A percentile compares a stretch with the other conserved stretches of the same genome.
Evolutionary conservation across 257 asterid species (phyloP).

Genomic region (Mitragyna speciosa): DNA sequence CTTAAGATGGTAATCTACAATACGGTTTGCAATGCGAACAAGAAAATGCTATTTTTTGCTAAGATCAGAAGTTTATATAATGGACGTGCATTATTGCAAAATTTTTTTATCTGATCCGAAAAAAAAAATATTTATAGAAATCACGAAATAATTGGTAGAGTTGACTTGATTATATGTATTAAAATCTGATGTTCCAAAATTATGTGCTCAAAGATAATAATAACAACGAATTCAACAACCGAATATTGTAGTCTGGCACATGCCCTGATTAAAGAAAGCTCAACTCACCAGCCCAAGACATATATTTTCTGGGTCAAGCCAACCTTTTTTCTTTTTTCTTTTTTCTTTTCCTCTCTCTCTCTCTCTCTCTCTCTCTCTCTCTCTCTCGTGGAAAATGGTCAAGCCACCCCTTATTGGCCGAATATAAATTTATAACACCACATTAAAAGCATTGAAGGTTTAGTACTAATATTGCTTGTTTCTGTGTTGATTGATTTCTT

Average conservation of each 20-base stretch:
- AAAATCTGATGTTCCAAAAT: constrained; percentile 1
- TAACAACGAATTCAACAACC: neutral
- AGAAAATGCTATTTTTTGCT: neutral
- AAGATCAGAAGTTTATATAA: neutral
- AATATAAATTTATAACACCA: neutral
- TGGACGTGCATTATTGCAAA: neutral
- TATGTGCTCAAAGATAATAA: neutral
- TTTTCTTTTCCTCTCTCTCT: no score
- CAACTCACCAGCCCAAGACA: neutral
- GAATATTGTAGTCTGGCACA: neutral
- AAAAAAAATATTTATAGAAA: neutral
- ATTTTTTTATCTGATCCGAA: neutral
- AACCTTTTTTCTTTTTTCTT: no score
- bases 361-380: no score
- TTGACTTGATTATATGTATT: neutral
- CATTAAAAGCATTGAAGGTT: neutral
- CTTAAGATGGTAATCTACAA: neutral
- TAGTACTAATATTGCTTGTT: neutral
- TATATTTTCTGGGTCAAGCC: neutral
- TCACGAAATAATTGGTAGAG: neutral
- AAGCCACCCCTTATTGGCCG: neutral
- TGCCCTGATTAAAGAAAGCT: neutral
- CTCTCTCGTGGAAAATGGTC: neutral
- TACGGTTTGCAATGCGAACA: neutral
- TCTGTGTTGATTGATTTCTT: neutral